Percentiles rank a stretch among this genome's conserved stretches.
These are phyloP conservation scores for Cryphonectria nitschkei DNA, from an alignment of 2,329 filamentous ascomycete genomes.

Conservation along the genomic window DNA sequence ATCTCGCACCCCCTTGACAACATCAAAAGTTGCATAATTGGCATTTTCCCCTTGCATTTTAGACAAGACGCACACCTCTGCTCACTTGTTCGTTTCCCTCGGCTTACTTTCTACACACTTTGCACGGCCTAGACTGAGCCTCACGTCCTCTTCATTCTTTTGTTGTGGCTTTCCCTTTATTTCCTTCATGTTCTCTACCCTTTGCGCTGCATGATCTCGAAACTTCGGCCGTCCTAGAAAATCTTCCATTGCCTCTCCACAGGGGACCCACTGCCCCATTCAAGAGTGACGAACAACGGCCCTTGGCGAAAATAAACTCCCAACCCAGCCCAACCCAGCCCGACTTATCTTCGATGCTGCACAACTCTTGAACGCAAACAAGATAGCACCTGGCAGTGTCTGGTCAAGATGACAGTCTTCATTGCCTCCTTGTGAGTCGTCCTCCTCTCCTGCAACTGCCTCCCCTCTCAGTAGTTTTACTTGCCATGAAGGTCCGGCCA, in stretches of 20 bases:
- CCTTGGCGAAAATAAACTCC: background rate
- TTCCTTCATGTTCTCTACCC: background rate
- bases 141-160: background rate
- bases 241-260: constrained; percentile 1
- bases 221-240: constrained; percentile 9
- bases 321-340: background rate
- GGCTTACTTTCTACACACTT: background rate
- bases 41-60: constrained; percentile 8
- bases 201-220: constrained; percentile 8
- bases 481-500: background rate
- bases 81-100: background rate
- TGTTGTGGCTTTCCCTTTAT: background rate
- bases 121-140: background rate
- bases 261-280: constrained; percentile 10
- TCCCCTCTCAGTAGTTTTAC: background rate
- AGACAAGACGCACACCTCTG: background rate
- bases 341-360: background rate
- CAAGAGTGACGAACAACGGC: background rate
- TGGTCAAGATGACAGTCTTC: constrained; percentile 53
- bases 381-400: constrained; percentile 13
- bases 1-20: background rate
- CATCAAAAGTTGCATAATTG: background rate
- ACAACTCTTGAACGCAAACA: background rate
- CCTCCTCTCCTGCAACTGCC: background rate
- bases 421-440: constrained; percentile 52